Evolutionary conservation across 768 basidiomycete species (phyloP).

Genomic region (Strobilomyces confusus): DNA sequence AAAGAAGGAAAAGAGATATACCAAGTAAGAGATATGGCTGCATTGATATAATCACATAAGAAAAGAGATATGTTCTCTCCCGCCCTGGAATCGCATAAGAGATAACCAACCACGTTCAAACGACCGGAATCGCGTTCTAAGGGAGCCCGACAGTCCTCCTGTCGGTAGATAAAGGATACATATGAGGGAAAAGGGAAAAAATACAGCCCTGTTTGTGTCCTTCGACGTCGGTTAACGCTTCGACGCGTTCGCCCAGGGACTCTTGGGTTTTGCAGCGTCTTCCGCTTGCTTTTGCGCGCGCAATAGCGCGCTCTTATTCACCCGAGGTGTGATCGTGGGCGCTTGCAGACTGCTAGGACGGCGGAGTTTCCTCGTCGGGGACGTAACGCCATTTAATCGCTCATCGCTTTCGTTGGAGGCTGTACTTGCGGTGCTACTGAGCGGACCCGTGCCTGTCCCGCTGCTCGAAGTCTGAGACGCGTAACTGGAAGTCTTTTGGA

Average conservation of each 20-base stretch:
- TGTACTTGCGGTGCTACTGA: constrained; percentile 24
- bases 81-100: constrained; percentile 19
- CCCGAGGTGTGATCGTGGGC: constrained; percentile 64
- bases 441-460: constrained; percentile 23
- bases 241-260: constrained; percentile 31
- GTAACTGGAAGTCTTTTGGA: constrained; percentile 19
- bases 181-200: not conserved
- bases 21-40: constrained; percentile 6
- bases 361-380: constrained; percentile 33
- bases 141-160: constrained; percentile 1
- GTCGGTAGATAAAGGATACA: constrained; percentile 22
- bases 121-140: constrained; percentile 16
- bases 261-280: constrained; percentile 31
- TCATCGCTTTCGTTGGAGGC: constrained; percentile 23
- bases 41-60: constrained; percentile 11
- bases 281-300: constrained; percentile 61
- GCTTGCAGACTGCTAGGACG: constrained; percentile 56
- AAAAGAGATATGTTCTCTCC: constrained; percentile 5
- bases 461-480: constrained; percentile 27
- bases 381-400: constrained; percentile 12
- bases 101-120: constrained; percentile 10
- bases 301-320: constrained; percentile 70
- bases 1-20: not conserved
- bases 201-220: not conserved
- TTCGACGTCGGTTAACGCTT: constrained; percentile 11